Evolutionary conservation across 164 flowering plant genomes (phyloP).

Genomic region (Chloranthus sessilifolius): DNA sequence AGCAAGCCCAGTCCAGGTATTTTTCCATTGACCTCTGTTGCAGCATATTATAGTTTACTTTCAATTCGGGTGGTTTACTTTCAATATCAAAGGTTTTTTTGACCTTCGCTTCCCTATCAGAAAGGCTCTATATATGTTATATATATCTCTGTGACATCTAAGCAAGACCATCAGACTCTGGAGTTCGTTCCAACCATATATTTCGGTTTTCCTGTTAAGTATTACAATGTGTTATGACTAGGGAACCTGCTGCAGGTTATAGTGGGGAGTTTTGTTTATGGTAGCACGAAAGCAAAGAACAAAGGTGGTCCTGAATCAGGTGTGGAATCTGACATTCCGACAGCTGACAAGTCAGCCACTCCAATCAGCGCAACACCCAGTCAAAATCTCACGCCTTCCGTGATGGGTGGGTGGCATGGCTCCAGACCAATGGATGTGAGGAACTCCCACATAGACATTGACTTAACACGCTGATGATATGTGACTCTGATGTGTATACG

Average conservation of each 20-base stretch:
- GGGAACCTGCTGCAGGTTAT: slow-evolving; percentile 52
- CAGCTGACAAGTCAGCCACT: slow-evolving; percentile 27
- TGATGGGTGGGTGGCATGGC: slow-evolving; percentile 45
- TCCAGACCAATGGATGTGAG: slow-evolving; percentile 45
- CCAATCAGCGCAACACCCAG: slow-evolving; percentile 24
- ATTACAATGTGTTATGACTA: too few species aligned
- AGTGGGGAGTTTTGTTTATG: slow-evolving; percentile 41
- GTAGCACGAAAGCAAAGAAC: slow-evolving; percentile 40
- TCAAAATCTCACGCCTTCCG: slow-evolving; percentile 29
- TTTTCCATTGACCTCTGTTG: too few species aligned
- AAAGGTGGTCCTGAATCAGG: slow-evolving; percentile 27
- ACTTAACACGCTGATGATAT: slow-evolving; percentile 65
- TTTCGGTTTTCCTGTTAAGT: too few species aligned
- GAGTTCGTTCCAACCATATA: too few species aligned
- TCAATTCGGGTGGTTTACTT: too few species aligned
- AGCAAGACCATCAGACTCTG: too few species aligned
- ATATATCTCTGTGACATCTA: too few species aligned
- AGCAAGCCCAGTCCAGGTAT: slow-evolving; percentile 86
- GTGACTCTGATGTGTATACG: slow-evolving; percentile 27
- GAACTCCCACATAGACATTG: slow-evolving; percentile 52
- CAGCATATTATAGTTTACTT: too few species aligned
- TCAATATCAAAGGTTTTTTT: too few species aligned
- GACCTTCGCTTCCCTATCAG: too few species aligned
- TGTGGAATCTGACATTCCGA: slow-evolving; percentile 22
- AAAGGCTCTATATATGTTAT: too few species aligned